phyloP scores from a whole-genome alignment of 2,329 filamentous ascomycete genomes.

The Diaporthe sp. region DNA sequence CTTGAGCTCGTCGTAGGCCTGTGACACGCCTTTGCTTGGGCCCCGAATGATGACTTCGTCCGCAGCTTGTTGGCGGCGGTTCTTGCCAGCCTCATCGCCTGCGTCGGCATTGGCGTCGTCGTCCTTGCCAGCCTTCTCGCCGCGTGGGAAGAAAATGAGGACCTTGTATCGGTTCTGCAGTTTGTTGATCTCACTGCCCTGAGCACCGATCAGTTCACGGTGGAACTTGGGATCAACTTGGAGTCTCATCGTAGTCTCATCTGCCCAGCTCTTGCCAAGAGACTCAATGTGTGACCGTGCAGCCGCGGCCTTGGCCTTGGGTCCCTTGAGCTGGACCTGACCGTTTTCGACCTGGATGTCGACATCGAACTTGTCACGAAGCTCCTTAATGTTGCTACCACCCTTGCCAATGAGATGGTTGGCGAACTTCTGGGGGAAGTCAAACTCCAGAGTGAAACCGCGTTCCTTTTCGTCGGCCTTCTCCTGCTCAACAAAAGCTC shows the following conservation, averaged over 20 bases:
- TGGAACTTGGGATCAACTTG: conserved; percentile 97
- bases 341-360: conserved; percentile 93
- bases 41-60: conserved; percentile 95
- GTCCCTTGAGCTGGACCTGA: conserved; percentile 95
- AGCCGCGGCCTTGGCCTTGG: conserved; percentile 92
- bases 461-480: conserved; percentile 95
- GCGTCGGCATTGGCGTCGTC: conserved; percentile 80
- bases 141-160: conserved; percentile 91
- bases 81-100: conserved; percentile 76
- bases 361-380: conserved; percentile 77
- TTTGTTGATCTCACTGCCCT: conserved; percentile 89
- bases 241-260: conserved; percentile 88
- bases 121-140: conserved; percentile 74
- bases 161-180: conserved; percentile 95
- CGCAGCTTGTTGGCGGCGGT: conserved; percentile 79
- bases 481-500: conserved; percentile 86
- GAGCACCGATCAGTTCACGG: conserved; percentile 90
- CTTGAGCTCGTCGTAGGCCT: conserved; percentile 91
- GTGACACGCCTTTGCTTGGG: conserved; percentile 92
- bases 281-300: conserved; percentile 86
- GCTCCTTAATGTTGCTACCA: conserved; percentile 75
- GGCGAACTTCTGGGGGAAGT: conserved; percentile 95
- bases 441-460: conserved; percentile 86
- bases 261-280: conserved; percentile 86
- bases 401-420: conserved; percentile 84